Base-by-base conservation (phyloP, 2,329 filamentous ascomycete genomes). In the Exophiala mesophila region DNA sequence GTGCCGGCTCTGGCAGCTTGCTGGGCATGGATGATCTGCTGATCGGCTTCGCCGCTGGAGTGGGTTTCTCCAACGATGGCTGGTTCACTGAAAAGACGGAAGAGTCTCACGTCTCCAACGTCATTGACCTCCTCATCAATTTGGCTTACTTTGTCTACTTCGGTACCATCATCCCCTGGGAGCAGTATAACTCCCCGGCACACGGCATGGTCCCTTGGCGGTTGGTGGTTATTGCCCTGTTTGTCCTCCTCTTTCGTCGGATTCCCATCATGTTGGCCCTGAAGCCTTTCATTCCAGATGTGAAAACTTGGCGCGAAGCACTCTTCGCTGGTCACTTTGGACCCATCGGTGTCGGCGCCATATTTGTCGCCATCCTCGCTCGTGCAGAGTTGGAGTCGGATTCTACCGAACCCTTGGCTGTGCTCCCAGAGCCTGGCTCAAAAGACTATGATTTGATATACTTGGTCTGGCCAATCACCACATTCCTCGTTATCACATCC, bases 81-180 rank as follows among this genome's bases (percentile, higher is more conserved):
- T 98, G 92, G 92, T 98, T 98, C 58, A 85, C 86, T 12, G 86
- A 96, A 60, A 96, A 96, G 73, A 98, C 92, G 0, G 92, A 98
- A 62, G 92, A 98, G 65, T 90, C 92, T 0, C 92, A 97, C 63
- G 92, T 98, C 7, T 97, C 90, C 63, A 97, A 98, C 78, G 92
- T 98, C 62, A 98, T 98, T 59, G 92, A 98, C 72, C 67, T 98
- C 63, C 72, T 98, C 48, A 82, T 98, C 70, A 98, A 98, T 66
- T 77, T 98, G 80, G 78, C 90, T 2, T 98, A 97, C 66, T 98
- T 98, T 64, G 92, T 98, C 55, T 98, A 92, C 63, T 85, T 98
- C 52, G 92, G 92, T 39, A 88, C 92, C 40, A 96, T 98, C 63
- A 92, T 98, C 49, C 92, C 92, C 1, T 98, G 92, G 92, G 79